A percentile compares a stretch with the other conserved stretches of the same genome.
Conservation (phyloP, 352 stramenopile genomes). For the Lagenidium giganteum region DNA sequence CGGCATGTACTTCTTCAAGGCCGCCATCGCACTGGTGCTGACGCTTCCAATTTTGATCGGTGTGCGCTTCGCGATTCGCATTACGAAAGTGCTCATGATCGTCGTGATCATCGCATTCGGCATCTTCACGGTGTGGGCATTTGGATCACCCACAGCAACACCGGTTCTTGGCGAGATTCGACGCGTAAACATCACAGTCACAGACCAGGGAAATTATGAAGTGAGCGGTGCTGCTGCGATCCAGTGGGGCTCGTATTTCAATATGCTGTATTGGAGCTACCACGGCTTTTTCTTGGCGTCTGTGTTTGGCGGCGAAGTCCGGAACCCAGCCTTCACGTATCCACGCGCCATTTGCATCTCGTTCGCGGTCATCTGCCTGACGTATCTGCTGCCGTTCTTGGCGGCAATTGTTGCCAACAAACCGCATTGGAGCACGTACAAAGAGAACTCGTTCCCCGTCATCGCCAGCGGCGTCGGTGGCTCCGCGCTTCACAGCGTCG, state of each 20-base stretch:
- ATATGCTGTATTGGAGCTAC: slow-evolving; percentile 92
- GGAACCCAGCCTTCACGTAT: slow-evolving; percentile 70
- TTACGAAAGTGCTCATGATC: slow-evolving; percentile 21
- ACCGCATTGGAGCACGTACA: slow-evolving; percentile 5
- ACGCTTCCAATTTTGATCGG: slow-evolving; percentile 2
- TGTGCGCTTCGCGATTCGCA: slow-evolving; percentile 28
- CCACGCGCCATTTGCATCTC: slow-evolving; percentile 71
- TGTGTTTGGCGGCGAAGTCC: slow-evolving; percentile 83
- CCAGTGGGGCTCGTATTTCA: slow-evolving; percentile 75
- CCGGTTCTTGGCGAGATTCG: slow-evolving; percentile 2
- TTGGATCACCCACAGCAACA: slow-evolving; percentile 1
- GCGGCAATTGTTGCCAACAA: slow-evolving; percentile 4
- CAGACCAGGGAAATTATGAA: background rate
- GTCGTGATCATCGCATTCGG: slow-evolving; percentile 80
- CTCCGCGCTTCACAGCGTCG: slow-evolving; percentile 62
- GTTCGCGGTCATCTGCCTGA: slow-evolving; percentile 55
- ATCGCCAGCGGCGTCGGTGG: slow-evolving; percentile 33
- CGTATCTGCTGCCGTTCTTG: slow-evolving; percentile 16
- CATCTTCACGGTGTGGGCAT: slow-evolving; percentile 48
- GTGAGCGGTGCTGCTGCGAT: slow-evolving; percentile 13
- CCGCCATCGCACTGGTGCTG: background rate
- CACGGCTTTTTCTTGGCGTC: slow-evolving; percentile 87
- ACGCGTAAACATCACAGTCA: background rate
- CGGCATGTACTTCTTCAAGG: slow-evolving; percentile 3
- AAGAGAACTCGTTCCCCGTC: slow-evolving; percentile 1